A percentile compares a stretch with the other conserved stretches of the same genome.
Evolutionary conservation across 2,329 filamentous ascomycete genomes (phyloP).

Genomic region (Fusarium secorum): DNA sequence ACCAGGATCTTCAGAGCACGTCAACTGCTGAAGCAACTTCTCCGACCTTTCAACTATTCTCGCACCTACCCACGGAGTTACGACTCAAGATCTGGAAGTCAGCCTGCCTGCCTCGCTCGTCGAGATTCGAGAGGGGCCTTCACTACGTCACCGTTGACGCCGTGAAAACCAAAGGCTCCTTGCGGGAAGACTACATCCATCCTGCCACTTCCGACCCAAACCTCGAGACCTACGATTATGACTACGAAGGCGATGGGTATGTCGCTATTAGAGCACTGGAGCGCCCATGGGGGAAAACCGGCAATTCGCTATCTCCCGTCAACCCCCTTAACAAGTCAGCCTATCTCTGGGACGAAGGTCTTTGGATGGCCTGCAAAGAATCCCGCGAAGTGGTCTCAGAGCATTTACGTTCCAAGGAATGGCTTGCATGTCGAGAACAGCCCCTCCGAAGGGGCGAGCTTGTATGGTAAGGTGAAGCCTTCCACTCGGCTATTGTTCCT

Average conservation of each 20-base stretch:
- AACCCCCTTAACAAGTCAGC: not conserved
- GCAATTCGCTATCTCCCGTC: not conserved
- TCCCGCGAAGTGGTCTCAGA: not conserved
- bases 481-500: not conserved
- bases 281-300: accelerated
- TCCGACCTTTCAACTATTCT: not conserved
- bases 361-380: conserved; percentile 10
- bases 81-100: not conserved
- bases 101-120: not conserved
- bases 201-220: not conserved
- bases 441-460: not conserved
- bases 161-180: not conserved
- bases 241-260: not conserved
- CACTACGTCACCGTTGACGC: not conserved
- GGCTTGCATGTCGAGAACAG: not conserved
- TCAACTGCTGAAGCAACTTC: accelerated
- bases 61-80: not conserved
- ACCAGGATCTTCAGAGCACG: not conserved
- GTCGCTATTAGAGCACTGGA: not conserved
- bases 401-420: not conserved
- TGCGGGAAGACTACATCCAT: not conserved
- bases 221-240: not conserved
- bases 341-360: conserved; percentile 12
- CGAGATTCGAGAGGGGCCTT: not conserved
- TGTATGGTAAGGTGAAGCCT: accelerated